Percentiles rank a stretch among this genome's conserved stretches.
These are phyloP conservation scores for Penium margaritaceum DNA, from an alignment of 139 green algal species.

Conservation along the genomic window DNA sequence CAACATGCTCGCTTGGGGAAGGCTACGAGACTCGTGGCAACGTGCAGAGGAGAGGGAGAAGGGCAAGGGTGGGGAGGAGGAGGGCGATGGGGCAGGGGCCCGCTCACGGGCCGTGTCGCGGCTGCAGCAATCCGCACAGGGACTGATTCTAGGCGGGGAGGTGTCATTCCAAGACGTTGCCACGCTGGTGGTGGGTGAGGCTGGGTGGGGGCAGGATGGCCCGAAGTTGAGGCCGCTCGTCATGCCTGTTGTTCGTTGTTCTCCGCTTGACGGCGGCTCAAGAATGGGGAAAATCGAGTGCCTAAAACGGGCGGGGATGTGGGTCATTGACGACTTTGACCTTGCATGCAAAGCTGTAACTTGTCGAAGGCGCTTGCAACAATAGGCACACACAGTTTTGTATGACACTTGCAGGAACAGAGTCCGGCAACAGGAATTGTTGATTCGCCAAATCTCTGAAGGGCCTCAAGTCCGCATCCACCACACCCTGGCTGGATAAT, in stretches of 20 bases:
- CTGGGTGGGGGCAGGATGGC: background rate
- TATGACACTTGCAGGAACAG: too few relatives aligned
- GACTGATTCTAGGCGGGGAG: background rate
- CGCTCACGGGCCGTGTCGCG: background rate
- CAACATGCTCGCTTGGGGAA: slow-evolving; percentile 9
- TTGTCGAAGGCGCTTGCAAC: slow-evolving; percentile 14
- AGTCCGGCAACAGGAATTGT: too few relatives aligned
- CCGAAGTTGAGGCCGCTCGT: too few relatives aligned
- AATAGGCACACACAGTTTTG: too few relatives aligned
- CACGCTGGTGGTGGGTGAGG: background rate
- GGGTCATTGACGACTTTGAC: slow-evolving; percentile 31
- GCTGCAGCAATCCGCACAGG: background rate
- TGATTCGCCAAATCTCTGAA: too few relatives aligned
- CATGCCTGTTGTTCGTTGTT: too few relatives aligned
- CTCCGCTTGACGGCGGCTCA: too few relatives aligned
- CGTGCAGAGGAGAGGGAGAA: background rate
- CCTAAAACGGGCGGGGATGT: slow-evolving; percentile 5
- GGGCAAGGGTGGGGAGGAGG: background rate
- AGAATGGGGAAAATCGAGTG: too few relatives aligned
- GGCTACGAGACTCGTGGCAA: background rate
- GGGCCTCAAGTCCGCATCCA: too few relatives aligned
- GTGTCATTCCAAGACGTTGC: background rate
- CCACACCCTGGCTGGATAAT: too few relatives aligned
- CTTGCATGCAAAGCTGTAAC: slow-evolving; percentile 24
- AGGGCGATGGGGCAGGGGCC: background rate